Evolutionary conservation across 108 stramenopile genomes (phyloP).

Genomic region (Pseudonitzschia multiseries): DNA sequence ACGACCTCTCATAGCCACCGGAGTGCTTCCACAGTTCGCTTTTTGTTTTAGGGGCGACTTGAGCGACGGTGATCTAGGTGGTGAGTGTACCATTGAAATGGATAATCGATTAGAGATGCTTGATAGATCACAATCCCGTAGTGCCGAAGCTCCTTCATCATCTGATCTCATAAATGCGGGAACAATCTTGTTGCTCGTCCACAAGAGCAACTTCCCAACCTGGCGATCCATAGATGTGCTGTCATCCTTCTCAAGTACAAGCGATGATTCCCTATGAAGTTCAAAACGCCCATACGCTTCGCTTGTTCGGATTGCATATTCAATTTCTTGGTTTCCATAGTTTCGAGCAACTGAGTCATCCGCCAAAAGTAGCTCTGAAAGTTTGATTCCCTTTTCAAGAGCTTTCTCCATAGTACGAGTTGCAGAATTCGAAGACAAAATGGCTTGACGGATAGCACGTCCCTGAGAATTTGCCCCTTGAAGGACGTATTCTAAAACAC

Average conservation of each 20-base stretch:
- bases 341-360: conserved; percentile 20
- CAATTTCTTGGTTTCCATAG: conserved; percentile 29
- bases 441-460: conserved; percentile 15
- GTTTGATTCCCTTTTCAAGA: conserved; percentile 32
- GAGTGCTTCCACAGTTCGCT: conserved; percentile 24
- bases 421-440: conserved; percentile 32
- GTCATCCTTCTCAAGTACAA: conserved; percentile 22
- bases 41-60: conserved; percentile 38
- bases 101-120: conserved; percentile 46
- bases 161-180: conserved; percentile 40
- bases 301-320: conserved; percentile 37
- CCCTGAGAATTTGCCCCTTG: conserved; percentile 22
- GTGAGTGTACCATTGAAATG: conserved; percentile 7
- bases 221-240: conserved; percentile 24
- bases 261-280: conserved; percentile 60
- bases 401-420: conserved; percentile 21
- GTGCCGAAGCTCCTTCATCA: conserved; percentile 26
- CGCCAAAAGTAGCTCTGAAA: conserved; percentile 32
- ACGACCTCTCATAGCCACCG: conserved; percentile 10
- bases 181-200: conserved; percentile 62
- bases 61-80: conserved; percentile 8
- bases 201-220: conserved; percentile 46
- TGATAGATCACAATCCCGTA: conserved; percentile 63
- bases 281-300: conserved; percentile 64
- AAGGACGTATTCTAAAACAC: conserved; percentile 29